Base-by-base conservation (phyloP, 179 eudicot species). In the Silene vulgaris region DNA sequence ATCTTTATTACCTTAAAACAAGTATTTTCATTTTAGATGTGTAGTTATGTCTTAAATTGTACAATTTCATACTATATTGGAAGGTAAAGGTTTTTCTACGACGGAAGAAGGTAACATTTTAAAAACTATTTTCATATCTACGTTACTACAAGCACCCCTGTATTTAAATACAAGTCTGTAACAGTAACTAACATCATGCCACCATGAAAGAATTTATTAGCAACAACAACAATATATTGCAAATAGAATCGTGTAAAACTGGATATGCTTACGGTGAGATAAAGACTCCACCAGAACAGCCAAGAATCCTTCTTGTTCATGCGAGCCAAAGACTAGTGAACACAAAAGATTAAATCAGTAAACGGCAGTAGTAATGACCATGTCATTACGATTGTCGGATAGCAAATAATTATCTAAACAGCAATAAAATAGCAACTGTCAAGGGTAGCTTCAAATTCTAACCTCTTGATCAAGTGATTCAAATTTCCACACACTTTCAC, bases 381-480 rank as follows among this genome's bases (percentile, higher is more conserved):
- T 52, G 37, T 13, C 26, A 2, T 19, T 29, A 54, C 64, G 20
- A 74, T 23, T 20, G 57, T 52, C 40, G 62, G 67, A 63, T 54
- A 72, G 13, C 52, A 76, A 71, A 40, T 29, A n/a, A 37, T 43
- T 20, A 35, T 20, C 48, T 59, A 35, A 23, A 17, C 9, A 29
- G 65, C 26, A 35, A 28, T 19, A 52, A 5, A 14, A 37, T 17
- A 65, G 8, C 35, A 63, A 35, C 23, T 52, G 43, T 74, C 17
- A 14, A 60, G 29, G 20, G 11, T 23, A 28, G 17, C 5, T 29
- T 40, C 40, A n/a, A 6, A 45, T 23, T 83, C 90, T 76, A 60
- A 94, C 98, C 96, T 94, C 98, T 81, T 90, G 95, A 78, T 94
- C 98, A 84, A 94, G 98, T 83, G 96, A 91, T 81, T 94, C 98